A percentile compares a stretch with the other conserved stretches of the same genome.
phyloP scores from a whole-genome alignment of 306 rosid species.

The Psophocarpus tetragonolobus region DNA sequence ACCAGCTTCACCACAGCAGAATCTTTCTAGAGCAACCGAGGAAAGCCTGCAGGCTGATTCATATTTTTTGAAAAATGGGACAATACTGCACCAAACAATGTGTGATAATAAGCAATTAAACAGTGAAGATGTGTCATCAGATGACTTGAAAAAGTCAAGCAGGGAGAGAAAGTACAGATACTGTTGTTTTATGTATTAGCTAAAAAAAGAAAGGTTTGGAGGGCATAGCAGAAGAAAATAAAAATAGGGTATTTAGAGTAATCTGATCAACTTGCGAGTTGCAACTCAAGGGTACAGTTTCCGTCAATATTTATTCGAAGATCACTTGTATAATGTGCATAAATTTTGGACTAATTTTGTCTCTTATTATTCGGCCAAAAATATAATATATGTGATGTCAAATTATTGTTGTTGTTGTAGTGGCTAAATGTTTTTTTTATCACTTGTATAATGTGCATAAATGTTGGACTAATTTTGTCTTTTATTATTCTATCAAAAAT shows the following conservation, averaged over 20 bases:
- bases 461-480: conserved; percentile 2
- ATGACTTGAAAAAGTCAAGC: conserved; percentile 32
- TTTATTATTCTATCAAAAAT: background rate
- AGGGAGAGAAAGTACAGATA: conserved; percentile 27
- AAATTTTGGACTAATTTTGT: background rate
- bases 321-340: background rate
- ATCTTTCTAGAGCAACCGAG: conserved; percentile 38
- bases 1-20: conserved; percentile 61
- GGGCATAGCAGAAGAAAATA: background rate
- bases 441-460: background rate
- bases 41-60: conserved; percentile 33
- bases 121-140: conserved; percentile 16
- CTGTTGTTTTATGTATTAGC: conserved; percentile 53
- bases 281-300: background rate
- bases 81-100: conserved; percentile 33
- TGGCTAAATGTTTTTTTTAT: no score
- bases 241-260: background rate
- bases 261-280: conserved; percentile 8
- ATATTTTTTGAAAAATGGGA: conserved; percentile 34
- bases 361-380: background rate
- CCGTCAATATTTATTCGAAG: background rate
- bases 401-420: conserved; percentile 1
- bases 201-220: background rate
- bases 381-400: conserved; percentile 12
- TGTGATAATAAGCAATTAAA: conserved; percentile 20